Conservation (phyloP, 805 yeast species). For the Suhomyces pyralidae region DNA sequence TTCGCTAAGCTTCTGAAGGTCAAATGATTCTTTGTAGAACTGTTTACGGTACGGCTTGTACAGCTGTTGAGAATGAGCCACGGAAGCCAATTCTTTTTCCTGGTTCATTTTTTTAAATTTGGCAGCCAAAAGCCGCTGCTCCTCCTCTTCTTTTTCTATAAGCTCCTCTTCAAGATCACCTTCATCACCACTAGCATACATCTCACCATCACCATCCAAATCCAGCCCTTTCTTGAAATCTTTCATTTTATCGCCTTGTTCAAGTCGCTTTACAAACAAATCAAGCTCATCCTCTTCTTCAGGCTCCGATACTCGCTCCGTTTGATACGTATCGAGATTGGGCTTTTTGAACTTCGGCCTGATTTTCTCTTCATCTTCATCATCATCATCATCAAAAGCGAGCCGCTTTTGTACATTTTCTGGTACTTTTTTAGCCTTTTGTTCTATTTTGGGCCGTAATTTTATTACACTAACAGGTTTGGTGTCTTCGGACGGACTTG, state of each 20-base stretch:
- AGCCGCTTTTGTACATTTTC: background rate
- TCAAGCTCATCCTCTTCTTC: conserved; percentile 24
- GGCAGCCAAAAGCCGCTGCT: conserved; percentile 32
- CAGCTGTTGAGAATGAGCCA: conserved; percentile 43
- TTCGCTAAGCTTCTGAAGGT: conserved; percentile 43
- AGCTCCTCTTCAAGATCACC: conserved; percentile 18
- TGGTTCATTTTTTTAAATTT: conserved; percentile 43
- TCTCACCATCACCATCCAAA: conserved; percentile 2
- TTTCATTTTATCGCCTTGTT: background rate
- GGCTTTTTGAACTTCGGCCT: conserved; percentile 21
- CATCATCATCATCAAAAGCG: conserved; percentile 28
- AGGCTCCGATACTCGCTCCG: conserved; percentile 11
- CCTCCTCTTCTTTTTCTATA: conserved; percentile 32
- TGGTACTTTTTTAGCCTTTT: background rate
- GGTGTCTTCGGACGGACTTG: background rate
- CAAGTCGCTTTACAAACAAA: conserved; percentile 7
- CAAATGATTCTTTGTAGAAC: conserved; percentile 62
- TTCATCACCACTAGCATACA: conserved; percentile 20
- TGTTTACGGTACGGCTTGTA: conserved; percentile 56
- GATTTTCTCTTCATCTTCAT: conserved; percentile 18
- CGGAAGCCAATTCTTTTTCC: conserved; percentile 48
- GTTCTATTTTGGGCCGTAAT: background rate
- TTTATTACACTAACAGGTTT: background rate
- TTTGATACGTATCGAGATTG: conserved; percentile 7
- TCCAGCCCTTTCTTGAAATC: background rate